Evolutionary conservation across 805 yeast species (phyloP), one percentile per base, ranked within the genome.

Genomic region (Saturnispora halmiae): DNA sequence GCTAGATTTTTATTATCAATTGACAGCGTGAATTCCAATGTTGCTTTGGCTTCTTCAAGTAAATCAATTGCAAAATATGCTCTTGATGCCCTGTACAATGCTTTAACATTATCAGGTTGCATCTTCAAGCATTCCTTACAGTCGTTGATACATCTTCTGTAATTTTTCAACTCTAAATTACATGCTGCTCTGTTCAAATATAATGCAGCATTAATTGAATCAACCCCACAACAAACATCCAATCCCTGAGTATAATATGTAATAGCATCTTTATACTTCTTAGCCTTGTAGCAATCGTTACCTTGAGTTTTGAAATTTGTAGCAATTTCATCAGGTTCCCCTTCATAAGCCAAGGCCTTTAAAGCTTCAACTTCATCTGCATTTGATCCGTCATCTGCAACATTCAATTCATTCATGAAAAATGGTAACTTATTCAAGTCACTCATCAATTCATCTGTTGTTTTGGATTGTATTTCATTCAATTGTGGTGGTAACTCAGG

Each of bases 321-420:
- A 4, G 96, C 96, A 27, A 87, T 67, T 54, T 92, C 98, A 52
- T 82, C 79, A 0, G 96, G 96, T 47, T 86, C 95, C 34, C 97
- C 98, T 37, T 92, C 98, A 55, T 85, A 87, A 0, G 94, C 95
- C 50, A 92, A 66, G 4, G 95, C 90, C 55, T 80, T 81, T 43
- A 92, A 68, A 0, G 98, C 98, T 55, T 90, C 97, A 14, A 92
- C 63, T 38, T 76, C 79, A 4, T 68, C 55, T 53, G 83, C 84
- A 33, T 77, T 81, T 25, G 87, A 90, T 34, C 83, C 85, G 4
- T 72, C 79, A 50, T 82, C 86, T 2, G 77, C 73, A 24, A 75
- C 83, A 52, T 82, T 94, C 14, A 86, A 63, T 50, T 81, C 72
- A 13, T 87, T 87, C 98, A 92, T 92, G 67, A 92, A 92, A 51